Evolutionary conservation across 2,329 filamentous ascomycete species (phyloP), one percentile per base, ranked within the genome.

Genomic region (Drechslera avenae): DNA sequence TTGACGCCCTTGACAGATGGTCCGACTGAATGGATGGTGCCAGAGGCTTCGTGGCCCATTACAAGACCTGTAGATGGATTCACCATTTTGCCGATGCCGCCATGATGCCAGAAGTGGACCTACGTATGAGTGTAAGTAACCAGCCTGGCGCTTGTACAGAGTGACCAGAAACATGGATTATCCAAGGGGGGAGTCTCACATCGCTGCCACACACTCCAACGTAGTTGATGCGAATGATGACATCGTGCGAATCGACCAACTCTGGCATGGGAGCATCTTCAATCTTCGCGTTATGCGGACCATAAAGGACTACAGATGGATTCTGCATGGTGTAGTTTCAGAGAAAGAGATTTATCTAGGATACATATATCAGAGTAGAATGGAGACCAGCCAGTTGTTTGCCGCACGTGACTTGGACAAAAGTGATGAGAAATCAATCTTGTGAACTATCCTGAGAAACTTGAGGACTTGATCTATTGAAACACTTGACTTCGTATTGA

Each of bases 41-140:
- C 93, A 2, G 91, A 89, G 36, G 90, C 93, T 78, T 97, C 93
- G 79, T 97, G 93, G 62, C 93, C 93, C 36, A 97, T 86, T 64
- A 96, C 90, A 72, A 92, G 74, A 90, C 87, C 69, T 81, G 88
- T 60, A 82, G 81, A 30, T 93, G 92, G 63, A 95, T 87, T 90
- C 95, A 67, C 45, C 16, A 39, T 94, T 59, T 91, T 91, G 13
- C 92, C 92, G 71, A 97, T 97, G 78, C 89, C 89, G 63, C 93
- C 93, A 37, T 88, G 87, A 71, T 94, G 89, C 93, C 92, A 97
- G 81, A 97, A 97, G 78, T 97, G 93, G 45, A 97, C 87, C 66
- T 70, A 17, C 21, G 21, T 70, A 17, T 8, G 21, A 23, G 21
- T 21, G 4, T 4, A 18, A 18, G 28, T 32, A 19, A n/a, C 39